These are phyloP conservation scores for Microbotryomycetes sp. DNA, from an alignment of 1,284 basidiomycete genomes.

Conservation along the genomic window DNA sequence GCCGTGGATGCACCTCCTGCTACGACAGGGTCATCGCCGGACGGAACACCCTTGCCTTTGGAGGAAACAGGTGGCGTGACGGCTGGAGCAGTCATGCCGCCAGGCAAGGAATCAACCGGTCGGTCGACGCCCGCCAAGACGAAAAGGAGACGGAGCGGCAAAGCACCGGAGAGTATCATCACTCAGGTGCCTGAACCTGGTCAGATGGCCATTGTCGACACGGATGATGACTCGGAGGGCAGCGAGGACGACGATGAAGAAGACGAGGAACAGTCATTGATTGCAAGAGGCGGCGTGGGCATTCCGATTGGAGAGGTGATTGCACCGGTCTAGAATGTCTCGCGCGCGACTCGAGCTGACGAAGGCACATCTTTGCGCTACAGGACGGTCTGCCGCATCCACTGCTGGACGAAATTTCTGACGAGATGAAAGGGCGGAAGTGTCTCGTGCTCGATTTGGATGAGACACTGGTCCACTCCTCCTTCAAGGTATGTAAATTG, in stretches of 20 bases:
- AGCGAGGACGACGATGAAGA: conserved; percentile 50
- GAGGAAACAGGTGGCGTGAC: conserved; percentile 60
- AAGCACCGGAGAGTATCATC: conserved; percentile 34
- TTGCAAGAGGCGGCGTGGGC: conserved; percentile 70
- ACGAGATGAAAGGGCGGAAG: conserved; percentile 73
- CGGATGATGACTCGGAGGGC: conserved; percentile 48
- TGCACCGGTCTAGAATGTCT: conserved; percentile 25
- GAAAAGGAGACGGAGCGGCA: conserved; percentile 46
- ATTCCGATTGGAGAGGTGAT: conserved; percentile 70
- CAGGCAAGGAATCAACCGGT: conserved; percentile 51
- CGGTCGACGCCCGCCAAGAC: conserved; percentile 15
- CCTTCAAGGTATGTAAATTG: conserved; percentile 42
- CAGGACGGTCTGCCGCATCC: conserved; percentile 80
- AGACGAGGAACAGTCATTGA: conserved; percentile 72
- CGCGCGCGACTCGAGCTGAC: conserved; percentile 5
- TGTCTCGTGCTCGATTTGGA: conserved; percentile 88
- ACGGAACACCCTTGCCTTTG: conserved; percentile 39
- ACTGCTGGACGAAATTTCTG: conserved; percentile 66
- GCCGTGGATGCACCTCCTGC: conserved; percentile 1
- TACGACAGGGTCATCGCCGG: conserved; percentile 11
- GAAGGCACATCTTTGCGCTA: conserved; percentile 13
- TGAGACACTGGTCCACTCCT: conserved; percentile 79
- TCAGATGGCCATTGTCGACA: conserved; percentile 46
- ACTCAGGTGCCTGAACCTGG: conserved; percentile 31
- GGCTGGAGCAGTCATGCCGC: conserved; percentile 62